Conservation (phyloP, 441 rosid genomes). For the Raphanus hybrid region DNA sequence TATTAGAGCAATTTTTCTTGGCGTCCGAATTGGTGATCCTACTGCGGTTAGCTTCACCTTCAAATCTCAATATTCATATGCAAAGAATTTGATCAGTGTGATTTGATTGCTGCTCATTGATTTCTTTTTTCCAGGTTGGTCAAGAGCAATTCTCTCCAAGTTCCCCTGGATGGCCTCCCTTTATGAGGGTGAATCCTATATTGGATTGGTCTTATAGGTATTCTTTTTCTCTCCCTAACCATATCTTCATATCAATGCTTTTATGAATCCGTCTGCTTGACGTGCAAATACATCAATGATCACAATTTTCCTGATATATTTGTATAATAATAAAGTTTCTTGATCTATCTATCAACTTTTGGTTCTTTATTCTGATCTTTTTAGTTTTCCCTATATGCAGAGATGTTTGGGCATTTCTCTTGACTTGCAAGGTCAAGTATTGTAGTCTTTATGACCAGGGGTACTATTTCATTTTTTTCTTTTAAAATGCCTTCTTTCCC, state of each 20-base stretch:
- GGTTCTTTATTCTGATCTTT: too few relatives aligned
- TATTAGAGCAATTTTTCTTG: slow-evolving; percentile 95
- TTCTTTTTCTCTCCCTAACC: background rate
- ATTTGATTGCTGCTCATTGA: background rate
- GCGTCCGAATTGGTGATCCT: slow-evolving; percentile 99
- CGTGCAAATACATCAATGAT: too few relatives aligned
- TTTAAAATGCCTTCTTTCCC: too few relatives aligned
- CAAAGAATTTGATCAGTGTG: slow-evolving; percentile 3
- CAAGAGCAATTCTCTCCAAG: slow-evolving; percentile 99
- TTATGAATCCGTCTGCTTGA: too few relatives aligned
- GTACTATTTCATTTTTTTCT: too few relatives aligned
- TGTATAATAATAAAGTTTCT: too few relatives aligned
- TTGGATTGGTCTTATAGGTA: slow-evolving; percentile 99
- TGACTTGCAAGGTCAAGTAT: slow-evolving; percentile 90
- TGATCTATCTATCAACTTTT: too few relatives aligned
- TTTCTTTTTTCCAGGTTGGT: slow-evolving; percentile 65
- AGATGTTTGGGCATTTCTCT: slow-evolving; percentile 97
- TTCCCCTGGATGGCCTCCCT: slow-evolving; percentile 99
- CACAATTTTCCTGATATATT: too few relatives aligned
- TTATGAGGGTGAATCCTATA: slow-evolving; percentile 99
- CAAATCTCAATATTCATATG: slow-evolving; percentile 21
- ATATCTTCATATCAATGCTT: too few relatives aligned
- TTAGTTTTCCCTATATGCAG: too few relatives aligned
- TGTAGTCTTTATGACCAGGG: slow-evolving; percentile 80
- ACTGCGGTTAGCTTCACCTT: slow-evolving; percentile 78